Conservation (phyloP, 441 rosid species). For the Adansonia madagascariensis region DNA sequence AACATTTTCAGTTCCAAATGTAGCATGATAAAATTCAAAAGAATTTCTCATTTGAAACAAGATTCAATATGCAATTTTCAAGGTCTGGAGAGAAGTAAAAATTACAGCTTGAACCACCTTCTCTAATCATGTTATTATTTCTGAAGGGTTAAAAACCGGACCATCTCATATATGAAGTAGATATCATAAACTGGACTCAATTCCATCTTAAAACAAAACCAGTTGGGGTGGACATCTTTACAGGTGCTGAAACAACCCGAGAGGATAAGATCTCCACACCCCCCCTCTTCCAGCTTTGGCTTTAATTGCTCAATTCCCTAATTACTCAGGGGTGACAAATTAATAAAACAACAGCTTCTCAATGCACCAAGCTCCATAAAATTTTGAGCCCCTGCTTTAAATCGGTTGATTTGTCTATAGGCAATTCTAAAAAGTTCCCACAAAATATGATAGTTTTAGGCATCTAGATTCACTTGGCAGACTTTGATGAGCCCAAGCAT, state of each 20-base stretch:
- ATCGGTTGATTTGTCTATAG: too few relatives aligned
- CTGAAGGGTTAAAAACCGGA: too few relatives aligned
- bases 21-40: background rate
- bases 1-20: slow-evolving; percentile 9
- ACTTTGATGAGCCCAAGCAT: background rate
- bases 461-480: background rate
- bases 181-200: too few relatives aligned
- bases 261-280: background rate
- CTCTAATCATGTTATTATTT: too few relatives aligned
- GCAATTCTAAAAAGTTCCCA: too few relatives aligned
- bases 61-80: background rate
- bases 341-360: too few relatives aligned
- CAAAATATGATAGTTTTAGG: background rate
- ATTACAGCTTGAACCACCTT: background rate
- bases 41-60: background rate
- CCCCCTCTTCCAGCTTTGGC: too few relatives aligned
- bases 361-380: too few relatives aligned
- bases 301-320: too few relatives aligned
- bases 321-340: too few relatives aligned
- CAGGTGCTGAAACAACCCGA: background rate
- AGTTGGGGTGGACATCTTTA: background rate
- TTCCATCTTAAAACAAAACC: background rate
- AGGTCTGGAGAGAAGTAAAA: background rate
- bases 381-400: too few relatives aligned
- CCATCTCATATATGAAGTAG: too few relatives aligned